Base-by-base conservation (phyloP, 768 basidiomycete species). In the Phaeotremella skinneri region DNA sequence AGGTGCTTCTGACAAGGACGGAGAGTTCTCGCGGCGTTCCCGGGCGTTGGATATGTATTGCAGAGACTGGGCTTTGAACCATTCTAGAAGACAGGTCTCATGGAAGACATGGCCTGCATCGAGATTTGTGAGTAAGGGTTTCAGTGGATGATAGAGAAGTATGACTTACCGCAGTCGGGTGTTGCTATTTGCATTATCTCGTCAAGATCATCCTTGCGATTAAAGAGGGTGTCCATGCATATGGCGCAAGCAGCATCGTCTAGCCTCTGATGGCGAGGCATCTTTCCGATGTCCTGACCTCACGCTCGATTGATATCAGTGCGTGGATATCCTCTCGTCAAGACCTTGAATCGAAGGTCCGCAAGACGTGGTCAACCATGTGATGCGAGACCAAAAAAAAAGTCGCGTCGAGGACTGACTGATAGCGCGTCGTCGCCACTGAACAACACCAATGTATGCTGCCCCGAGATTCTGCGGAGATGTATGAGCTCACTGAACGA, bases 91-190 rank as follows among this genome's bases (percentile, higher is more conserved):
- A 49, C 70, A 72, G 20, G 52, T 25, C 26, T 68, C 67, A 45
- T 72, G 70, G 47, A 68, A 64, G 32, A 72, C 70, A 31, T 72
- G 70, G 17, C 70, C 70, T 71, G 56, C 2, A 5, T 45, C 21
- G 7, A n/a, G 30, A 51, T 17, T 31, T 20, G 49, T 34, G 13
- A 49, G 55, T 43, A 55, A 20, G 16, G 43, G 17, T 41, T 3
- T 32, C 25, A 23, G 27, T 14, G 47, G 49, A 42, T 20, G 23
- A 45, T 11, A 1, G 14, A 4, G 55, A 31, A 49, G 14, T 14
- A 41, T n/a, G 23, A 62, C 70, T 58, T 48, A 72, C 70, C 70
- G 52, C 70, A 72, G 30, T 66, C 64, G 23, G 64, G 55, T 0
- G 70, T 61, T 5, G 62, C 64, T 7, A 68, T 63, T 3, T 64